Base-by-base conservation (phyloP, 2,329 filamentous ascomycete species). In the Hypocrella siamensis region DNA sequence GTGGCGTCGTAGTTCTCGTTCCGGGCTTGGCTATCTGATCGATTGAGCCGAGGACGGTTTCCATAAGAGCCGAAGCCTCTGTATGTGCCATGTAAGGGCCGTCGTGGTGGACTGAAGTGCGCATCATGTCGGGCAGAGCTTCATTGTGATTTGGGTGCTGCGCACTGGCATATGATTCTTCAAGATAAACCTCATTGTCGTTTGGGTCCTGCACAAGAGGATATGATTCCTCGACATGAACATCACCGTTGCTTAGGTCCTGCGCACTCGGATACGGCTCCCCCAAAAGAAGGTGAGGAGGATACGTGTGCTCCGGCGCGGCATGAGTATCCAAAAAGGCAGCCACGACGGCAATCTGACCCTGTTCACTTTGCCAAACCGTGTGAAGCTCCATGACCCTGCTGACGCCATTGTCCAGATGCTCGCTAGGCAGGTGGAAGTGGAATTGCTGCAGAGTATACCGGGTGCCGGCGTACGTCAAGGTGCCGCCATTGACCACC, bases 381-480 rank as follows among this genome's bases (percentile, higher is more conserved):
- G 49, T 42, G 34, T 51, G 44, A 39, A 43, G 40, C 45, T 54
- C 39, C 47, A 47, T 47, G 15, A 46, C 43, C 27, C 38, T 33
- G 26, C 41, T 45, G 0, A 38, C 42, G 9, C 57, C 46, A 43
- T 58, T 40, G 45, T 73, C 53, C 29, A 61, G 58, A 42, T 75
- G 70, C 54, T 75, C 70, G 28, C 64, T 66, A 1, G 70, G 68
- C 0, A 65, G 65, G 44, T 75, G 70, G 51, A 74, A 68, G 48
- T 74, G 70, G 52, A 71, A 72, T 40, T 74, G 69, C 29, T 51
- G 51, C 12, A 72, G 52, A 0, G 40, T 43, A 46, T 61, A 70
- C 14, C 51, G 44, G n/a, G 46, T 46, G 18, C 51, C 54, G 2
- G 42, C 49, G 18, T 63, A 45, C 0, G 40, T 51, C 3, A 67